Percentiles rank a stretch among this genome's conserved stretches.
Conservation (phyloP, 1,139 yeast species). For the Tardiomyces digboiensis region DNA sequence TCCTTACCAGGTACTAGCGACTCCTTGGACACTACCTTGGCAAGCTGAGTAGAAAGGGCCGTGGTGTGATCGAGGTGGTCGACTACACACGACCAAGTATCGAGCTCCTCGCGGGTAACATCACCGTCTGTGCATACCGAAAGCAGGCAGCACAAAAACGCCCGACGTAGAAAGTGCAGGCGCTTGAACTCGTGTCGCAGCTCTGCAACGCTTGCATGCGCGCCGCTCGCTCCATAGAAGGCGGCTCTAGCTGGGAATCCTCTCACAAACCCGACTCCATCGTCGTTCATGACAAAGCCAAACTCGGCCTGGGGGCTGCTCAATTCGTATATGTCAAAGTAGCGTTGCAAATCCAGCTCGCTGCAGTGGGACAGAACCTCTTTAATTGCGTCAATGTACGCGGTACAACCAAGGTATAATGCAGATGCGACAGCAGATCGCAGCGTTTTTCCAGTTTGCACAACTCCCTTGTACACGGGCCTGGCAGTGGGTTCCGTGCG, state of each 20-base stretch:
- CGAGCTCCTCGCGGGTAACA: constrained; percentile 14
- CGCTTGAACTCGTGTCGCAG: constrained; percentile 25
- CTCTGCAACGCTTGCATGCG: constrained; percentile 17
- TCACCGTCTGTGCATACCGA: constrained; percentile 27
- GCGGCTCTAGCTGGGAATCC: constrained; percentile 5
- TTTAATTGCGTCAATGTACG: constrained; percentile 20
- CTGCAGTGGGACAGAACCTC: constrained; percentile 22
- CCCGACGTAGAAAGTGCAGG: constrained; percentile 31
- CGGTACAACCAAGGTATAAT: constrained; percentile 19
- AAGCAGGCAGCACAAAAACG: constrained; percentile 32
- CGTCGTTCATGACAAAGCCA: constrained; percentile 11
- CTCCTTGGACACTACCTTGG: constrained; percentile 5
- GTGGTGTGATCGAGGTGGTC: constrained; percentile 20
- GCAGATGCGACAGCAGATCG: constrained; percentile 24
- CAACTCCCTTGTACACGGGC: too few species aligned
- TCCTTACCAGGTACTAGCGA: background rate
- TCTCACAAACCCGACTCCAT: constrained; percentile 11
- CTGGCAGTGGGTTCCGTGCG: too few species aligned
- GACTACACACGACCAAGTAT: constrained; percentile 24
- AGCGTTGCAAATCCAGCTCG: constrained; percentile 29
- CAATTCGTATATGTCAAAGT: constrained; percentile 33
- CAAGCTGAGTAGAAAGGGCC: constrained; percentile 20
- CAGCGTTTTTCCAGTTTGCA: constrained; percentile 16
- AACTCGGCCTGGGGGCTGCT: constrained; percentile 16
- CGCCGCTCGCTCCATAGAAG: constrained; percentile 20